Percentiles rank a stretch among this genome's conserved stretches.
Evolutionary conservation across 2,329 filamentous ascomycete species (phyloP).

Genomic region (Aspergillus sp.): DNA sequence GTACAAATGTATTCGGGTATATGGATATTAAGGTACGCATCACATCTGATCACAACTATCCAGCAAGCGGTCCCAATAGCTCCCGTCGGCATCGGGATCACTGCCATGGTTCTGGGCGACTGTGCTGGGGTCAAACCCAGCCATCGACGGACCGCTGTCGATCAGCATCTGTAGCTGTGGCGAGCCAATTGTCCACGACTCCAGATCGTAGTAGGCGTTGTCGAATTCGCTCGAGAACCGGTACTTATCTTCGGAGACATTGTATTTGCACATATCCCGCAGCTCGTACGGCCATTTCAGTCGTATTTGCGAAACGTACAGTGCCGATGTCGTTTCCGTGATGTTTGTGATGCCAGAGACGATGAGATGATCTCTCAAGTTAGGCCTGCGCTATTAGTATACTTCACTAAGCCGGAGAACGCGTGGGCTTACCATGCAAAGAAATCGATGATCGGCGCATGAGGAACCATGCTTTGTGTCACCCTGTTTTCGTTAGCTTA

Average conservation of each 20-base stretch:
- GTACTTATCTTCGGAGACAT: constrained; percentile 6
- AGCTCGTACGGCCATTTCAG: constrained; percentile 12
- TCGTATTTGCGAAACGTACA: constrained; percentile 11
- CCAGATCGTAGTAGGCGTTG: constrained; percentile 3
- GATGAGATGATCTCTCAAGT: constrained; percentile 12
- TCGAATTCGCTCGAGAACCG: constrained; percentile 11
- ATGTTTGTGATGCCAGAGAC: constrained; percentile 3
- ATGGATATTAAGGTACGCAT: background rate
- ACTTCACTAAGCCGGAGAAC: background rate
- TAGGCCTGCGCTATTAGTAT: constrained; percentile 3
- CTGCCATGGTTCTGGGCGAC: background rate
- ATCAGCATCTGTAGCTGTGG: constrained; percentile 4
- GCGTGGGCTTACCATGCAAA: constrained; percentile 10
- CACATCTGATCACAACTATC: constrained; percentile 6
- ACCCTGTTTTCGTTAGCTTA: constrained; percentile 1
- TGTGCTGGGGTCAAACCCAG: background rate
- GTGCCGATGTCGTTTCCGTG: constrained; percentile 2
- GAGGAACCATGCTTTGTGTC: constrained; percentile 9
- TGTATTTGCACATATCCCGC: constrained; percentile 11
- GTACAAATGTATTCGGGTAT: background rate
- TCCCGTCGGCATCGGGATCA: background rate
- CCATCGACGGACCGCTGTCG: constrained; percentile 1
- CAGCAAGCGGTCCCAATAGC: constrained; percentile 8
- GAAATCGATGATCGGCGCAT: constrained; percentile 11
- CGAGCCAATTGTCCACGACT: constrained; percentile 4